Evolutionary conservation across 129 eudicot species (phyloP), one percentile per base, ranked within the genome.

Genomic region (Flaveria sonorensis): DNA sequence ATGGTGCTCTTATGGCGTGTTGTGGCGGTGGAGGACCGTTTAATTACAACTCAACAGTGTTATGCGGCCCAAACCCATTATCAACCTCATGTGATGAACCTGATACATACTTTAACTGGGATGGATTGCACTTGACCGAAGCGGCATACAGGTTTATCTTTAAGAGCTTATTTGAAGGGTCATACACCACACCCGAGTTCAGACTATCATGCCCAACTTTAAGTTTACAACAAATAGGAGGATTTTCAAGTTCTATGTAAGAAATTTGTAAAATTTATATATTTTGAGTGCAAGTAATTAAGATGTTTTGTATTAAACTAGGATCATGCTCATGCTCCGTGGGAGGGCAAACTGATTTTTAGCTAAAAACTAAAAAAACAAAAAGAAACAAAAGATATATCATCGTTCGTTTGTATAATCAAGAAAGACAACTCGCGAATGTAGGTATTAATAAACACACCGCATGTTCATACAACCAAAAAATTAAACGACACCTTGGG

Each of bases 101-200:
- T 9, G 64, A 47, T 18, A 30, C 68, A 28, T 60, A 78, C 51
- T 12, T 61, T 60, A 70, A 61, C 1, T 79, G 82, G 82, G 82
- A 79, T 46, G 82, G 77, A 14, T 15, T 59, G 6, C 82, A 79
- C 70, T 71, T 79, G 45, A 79, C 77, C 0, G 77, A 79, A 61
- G 70, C 62, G 11, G 72, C 77, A 11, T 79, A 79, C 47, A 71
- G 10, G 42, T 4, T 43, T 13, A 85, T 89, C 11, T 81, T 75
- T 23, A 68, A 63, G 19, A 80, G 85, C 21, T 75, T 89, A 70
- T 70, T 87, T 24, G 24, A 79, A 56, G 91, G 86, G 3, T 18
- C 76, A 26, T 84, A 59, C 77, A 80, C 83, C 7, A 21, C 53
- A 50, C 88, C 85, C 2, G 64, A n/a, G 4, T 75, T 84, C 40